Evolutionary conservation across 2,329 filamentous ascomycete species (phyloP).

Genomic region (Dothistroma pini): DNA sequence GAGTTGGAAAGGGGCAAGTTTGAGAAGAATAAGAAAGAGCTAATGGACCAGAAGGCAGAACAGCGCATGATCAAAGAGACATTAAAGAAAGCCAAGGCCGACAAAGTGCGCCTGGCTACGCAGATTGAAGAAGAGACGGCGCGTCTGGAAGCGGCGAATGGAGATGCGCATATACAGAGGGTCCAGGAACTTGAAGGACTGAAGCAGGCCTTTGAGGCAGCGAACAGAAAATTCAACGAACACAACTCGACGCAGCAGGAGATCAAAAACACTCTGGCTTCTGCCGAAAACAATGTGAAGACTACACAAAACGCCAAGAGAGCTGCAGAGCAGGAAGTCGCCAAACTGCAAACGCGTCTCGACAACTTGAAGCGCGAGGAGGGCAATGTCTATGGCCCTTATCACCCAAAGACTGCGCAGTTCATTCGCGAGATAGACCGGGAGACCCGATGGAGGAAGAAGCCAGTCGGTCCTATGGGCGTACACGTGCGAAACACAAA

Average conservation of each 20-base stretch:
- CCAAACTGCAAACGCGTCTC: constrained; percentile 50
- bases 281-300: constrained; percentile 31
- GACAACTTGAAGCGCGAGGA: constrained; percentile 54
- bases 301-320: constrained; percentile 35
- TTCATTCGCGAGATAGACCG: constrained; percentile 66
- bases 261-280: constrained; percentile 34
- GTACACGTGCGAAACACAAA: constrained; percentile 70
- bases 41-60: constrained; percentile 42
- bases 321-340: constrained; percentile 25
- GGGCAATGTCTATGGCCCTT: constrained; percentile 61
- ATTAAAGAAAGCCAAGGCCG: constrained; percentile 51
- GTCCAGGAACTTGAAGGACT: constrained; percentile 22
- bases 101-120: constrained; percentile 41
- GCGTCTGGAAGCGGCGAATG: constrained; percentile 60
- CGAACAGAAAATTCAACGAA: constrained; percentile 34
- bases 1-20: constrained; percentile 51
- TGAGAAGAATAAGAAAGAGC: constrained; percentile 35
- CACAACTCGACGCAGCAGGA: constrained; percentile 38
- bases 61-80: constrained; percentile 62
- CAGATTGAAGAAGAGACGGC: constrained; percentile 55
- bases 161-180: constrained; percentile 64
- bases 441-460: constrained; percentile 65
- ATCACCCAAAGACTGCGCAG: constrained; percentile 57
- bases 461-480: constrained; percentile 81
- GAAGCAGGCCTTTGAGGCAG: constrained; percentile 24